Base-by-base conservation (phyloP, 352 stramenopile species). In the Globisporangium mamillatum region DNA sequence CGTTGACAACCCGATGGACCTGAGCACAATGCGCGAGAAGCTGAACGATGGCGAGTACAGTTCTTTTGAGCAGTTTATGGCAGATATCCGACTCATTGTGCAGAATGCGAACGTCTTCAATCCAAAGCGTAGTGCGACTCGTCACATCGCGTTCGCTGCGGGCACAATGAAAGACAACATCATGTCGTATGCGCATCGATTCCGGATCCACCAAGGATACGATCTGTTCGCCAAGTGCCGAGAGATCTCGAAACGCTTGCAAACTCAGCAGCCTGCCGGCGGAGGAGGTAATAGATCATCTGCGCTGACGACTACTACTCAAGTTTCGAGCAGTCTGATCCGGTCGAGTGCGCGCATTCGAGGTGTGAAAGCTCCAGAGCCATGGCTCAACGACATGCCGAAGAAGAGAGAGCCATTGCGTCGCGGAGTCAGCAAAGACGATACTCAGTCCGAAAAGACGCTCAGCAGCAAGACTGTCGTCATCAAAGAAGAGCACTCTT, bases 31-130 rank as follows among this genome's bases (percentile, higher is more conserved):
- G 81, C 88, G 86, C 5, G 86, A 92, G 55, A 96, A 95, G 69
- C 70, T 98, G 8, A 94, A 97, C 63, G 88, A 96, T 24, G 77
- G 90, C 32, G 88, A 96, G 63, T 98, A 98, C 74, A 91, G 79
- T 8, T 95, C 84, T 34, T 94, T 94, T 34, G 89, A 97, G 60
- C 78, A 88, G 46, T 98, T 97, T 58, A 80, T 95, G 66, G 76
- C 86, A 52, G 90, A 98, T 66, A 89, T 98, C 32, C 80, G 93
- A 59, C 80, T 92, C 58, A 97, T 98, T 32, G 84, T 95, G 29
- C 75, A 78, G 10, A 97, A 98, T 57, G 91, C 92, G 32, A 93
- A 94, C 52, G 78, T 96, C 38, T 97, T 95, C 73, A 97, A 98
- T 69, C 92, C 92, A 9, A 91, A 88, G 52, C 79, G 80, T 34